Conservation (phyloP, 495 filamentous ascomycete genomes). For the Penicillium flavigenum region DNA sequence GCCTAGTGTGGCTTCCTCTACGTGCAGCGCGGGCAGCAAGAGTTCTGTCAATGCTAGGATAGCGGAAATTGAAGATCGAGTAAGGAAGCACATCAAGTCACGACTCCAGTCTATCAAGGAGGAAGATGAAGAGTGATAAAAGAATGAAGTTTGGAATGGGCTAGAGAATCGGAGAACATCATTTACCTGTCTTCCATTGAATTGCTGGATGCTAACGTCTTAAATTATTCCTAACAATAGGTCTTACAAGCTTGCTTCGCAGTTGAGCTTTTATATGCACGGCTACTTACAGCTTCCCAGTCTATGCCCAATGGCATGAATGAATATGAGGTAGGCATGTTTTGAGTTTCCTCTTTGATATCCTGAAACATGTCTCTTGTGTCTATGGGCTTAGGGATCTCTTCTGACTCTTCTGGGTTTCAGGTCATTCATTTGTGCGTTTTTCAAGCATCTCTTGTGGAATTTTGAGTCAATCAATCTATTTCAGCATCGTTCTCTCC, state of each 20-base stretch:
- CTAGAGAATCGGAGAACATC: neutral
- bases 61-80: conserved; percentile 2
- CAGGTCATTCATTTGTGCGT: neutral
- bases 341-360: neutral
- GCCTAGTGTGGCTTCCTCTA: neutral
- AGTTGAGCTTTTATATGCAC: neutral
- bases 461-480: neutral
- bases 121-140: neutral
- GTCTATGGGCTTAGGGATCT: neutral
- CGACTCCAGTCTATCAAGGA: neutral
- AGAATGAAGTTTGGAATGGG: neutral
- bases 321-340: neutral
- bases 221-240: neutral
- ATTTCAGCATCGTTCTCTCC: neutral
- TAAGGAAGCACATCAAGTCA: neutral
- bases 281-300: neutral
- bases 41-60: neutral
- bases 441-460: neutral
- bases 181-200: neutral
- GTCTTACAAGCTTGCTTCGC: neutral
- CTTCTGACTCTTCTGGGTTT: neutral
- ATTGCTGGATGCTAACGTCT: neutral
- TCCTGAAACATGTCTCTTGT: neutral
- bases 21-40: no score
- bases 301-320: neutral